Conservation (phyloP, 805 yeast genomes). For the Pichia occidentalis region DNA sequence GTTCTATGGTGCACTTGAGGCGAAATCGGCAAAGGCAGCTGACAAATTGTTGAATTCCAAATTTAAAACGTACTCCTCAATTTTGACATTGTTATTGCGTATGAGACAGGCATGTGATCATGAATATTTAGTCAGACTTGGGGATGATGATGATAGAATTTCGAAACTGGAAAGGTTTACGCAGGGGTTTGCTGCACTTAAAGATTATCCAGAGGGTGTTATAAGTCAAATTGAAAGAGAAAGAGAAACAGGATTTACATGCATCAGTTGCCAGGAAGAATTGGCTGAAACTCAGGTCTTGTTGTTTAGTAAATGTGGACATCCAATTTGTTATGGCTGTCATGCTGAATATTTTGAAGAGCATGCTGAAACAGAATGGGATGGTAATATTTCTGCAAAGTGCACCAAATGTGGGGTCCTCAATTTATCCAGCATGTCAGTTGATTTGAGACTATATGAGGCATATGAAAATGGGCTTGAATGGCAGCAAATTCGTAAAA, state of each 20-base stretch:
- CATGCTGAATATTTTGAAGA: constrained; percentile 45
- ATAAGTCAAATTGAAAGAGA: constrained; percentile 32
- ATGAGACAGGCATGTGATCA: constrained; percentile 87
- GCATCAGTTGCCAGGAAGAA: constrained; percentile 63
- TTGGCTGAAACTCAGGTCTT: constrained; percentile 36
- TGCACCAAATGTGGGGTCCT: constrained; percentile 50
- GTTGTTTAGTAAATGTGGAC: constrained; percentile 66
- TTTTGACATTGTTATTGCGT: constrained; percentile 66
- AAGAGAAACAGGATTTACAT: constrained; percentile 37
- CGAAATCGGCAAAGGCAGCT: constrained; percentile 47
- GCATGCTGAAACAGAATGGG: constrained; percentile 30
- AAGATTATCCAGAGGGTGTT: constrained; percentile 16
- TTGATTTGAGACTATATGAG: constrained; percentile 48
- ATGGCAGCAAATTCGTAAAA: constrained; percentile 22
- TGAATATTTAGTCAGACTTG: constrained; percentile 62
- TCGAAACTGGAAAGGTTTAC: constrained; percentile 31
- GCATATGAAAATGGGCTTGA: constrained; percentile 31
- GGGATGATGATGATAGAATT: constrained; percentile 38
- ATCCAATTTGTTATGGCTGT: constrained; percentile 59
- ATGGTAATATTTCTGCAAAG: constrained; percentile 33
- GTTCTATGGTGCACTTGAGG: constrained; percentile 55
- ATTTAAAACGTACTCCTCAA: constrained; percentile 39
- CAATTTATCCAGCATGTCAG: constrained; percentile 33
- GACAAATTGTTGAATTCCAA: constrained; percentile 33
- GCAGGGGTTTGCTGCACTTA: constrained; percentile 23